Percentiles rank a stretch among this genome's conserved stretches.
Conservation (phyloP, 1,284 basidiomycete genomes). For the Pyrrhoderma lamaoense region DNA sequence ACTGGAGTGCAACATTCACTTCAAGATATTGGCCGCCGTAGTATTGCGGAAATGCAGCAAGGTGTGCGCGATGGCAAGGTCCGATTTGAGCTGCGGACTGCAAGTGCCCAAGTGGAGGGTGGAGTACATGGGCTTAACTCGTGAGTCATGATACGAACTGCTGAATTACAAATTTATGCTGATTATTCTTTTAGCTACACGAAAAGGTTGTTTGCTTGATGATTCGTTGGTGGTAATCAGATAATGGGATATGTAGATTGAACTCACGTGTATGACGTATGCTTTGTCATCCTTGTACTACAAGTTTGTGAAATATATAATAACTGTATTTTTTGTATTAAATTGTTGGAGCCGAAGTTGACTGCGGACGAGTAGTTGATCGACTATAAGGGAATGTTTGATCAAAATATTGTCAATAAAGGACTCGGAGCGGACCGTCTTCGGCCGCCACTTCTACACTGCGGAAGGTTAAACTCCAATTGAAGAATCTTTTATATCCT, state of each 20-base stretch:
- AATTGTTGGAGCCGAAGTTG: no score
- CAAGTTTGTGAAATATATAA: no score
- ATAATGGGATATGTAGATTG: no score
- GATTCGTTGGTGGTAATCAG: not conserved
- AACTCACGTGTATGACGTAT: no score
- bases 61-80: slow-evolving; percentile 64
- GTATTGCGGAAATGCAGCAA: slow-evolving; percentile 53
- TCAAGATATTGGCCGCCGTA: slow-evolving; percentile 87
- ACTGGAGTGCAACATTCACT: slow-evolving; percentile 93
- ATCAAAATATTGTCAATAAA: no score
- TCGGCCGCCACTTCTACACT: no score
- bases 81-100: slow-evolving; percentile 91
- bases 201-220: slow-evolving; percentile 15
- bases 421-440: no score
- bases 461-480: no score
- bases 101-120: slow-evolving; percentile 93
- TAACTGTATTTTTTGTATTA: not conserved
- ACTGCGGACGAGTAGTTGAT: no score
- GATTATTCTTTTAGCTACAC: slow-evolving; percentile 7
- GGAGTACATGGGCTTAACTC: slow-evolving; percentile 92
- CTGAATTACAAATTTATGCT: not conserved
- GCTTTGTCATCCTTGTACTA: not conserved
- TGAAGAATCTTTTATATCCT: no score
- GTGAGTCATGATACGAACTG: no score
- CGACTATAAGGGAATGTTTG: no score